Evolutionary conservation across 2,329 filamentous ascomycete genomes (phyloP).

Genomic region (Hymenoscyphus albidus): DNA sequence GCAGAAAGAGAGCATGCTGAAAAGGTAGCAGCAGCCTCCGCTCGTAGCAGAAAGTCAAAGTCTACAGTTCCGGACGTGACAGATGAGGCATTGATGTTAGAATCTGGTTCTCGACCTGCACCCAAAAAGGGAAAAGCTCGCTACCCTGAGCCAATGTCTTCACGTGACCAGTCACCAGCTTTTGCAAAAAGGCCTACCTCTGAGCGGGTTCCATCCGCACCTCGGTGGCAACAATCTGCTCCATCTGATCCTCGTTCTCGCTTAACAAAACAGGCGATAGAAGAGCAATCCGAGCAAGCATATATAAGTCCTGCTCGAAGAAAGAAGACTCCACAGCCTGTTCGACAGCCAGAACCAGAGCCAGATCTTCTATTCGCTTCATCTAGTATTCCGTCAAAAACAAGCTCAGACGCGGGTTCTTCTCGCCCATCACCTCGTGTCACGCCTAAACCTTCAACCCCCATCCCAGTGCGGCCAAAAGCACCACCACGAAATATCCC

Average conservation of each 20-base stretch:
- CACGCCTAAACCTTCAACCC: conserved; percentile 42
- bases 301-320: conserved; percentile 85
- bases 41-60: conserved; percentile 25
- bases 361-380: conserved; percentile 60
- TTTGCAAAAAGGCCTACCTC: conserved; percentile 40
- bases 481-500: conserved; percentile 53
- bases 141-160: conserved; percentile 25
- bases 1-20: conserved; percentile 37
- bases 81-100: conserved; percentile 76
- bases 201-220: conserved; percentile 44
- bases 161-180: conserved; percentile 49
- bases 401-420: conserved; percentile 27
- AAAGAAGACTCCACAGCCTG: conserved; percentile 47
- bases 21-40: conserved; percentile 35
- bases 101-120: conserved; percentile 59
- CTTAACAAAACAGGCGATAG: conserved; percentile 67
- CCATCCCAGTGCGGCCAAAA: conserved; percentile 45
- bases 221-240: conserved; percentile 56
- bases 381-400: conserved; percentile 27
- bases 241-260: conserved; percentile 52
- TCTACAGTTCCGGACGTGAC: conserved; percentile 44
- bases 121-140: conserved; percentile 34
- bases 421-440: conserved; percentile 35
- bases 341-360: conserved; percentile 43
- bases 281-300: conserved; percentile 76